phyloP scores from a whole-genome alignment of 2,329 filamentous ascomycete species.

The Parafenestella ontariensis region DNA sequence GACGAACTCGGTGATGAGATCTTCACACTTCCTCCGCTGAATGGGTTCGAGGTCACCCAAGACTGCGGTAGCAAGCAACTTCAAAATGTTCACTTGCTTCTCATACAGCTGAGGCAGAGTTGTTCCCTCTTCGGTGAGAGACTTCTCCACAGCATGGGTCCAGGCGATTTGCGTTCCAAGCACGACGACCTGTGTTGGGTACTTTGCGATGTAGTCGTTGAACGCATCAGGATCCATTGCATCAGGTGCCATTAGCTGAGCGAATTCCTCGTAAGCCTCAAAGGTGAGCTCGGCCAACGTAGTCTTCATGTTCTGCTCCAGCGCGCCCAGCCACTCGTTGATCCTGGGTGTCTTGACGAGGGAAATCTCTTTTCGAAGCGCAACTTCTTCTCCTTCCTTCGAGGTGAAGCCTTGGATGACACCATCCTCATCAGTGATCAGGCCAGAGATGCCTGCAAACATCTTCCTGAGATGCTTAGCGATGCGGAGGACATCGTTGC shows the following conservation, averaged over 20 bases:
- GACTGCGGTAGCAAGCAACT: slow-evolving; percentile 85
- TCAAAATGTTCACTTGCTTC: slow-evolving; percentile 82
- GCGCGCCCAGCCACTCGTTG: slow-evolving; percentile 96
- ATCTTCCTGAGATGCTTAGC: slow-evolving; percentile 99
- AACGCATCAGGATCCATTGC: slow-evolving; percentile 74
- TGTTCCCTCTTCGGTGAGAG: slow-evolving; percentile 74
- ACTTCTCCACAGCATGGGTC: slow-evolving; percentile 85
- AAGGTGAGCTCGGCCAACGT: slow-evolving; percentile 89
- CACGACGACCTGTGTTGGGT: slow-evolving; percentile 94
- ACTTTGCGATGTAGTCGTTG: slow-evolving; percentile 80
- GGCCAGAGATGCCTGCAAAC: slow-evolving; percentile 94
- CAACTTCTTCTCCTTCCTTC: slow-evolving; percentile 90
- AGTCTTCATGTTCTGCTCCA: slow-evolving; percentile 92
- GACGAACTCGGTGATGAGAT: slow-evolving; percentile 98
- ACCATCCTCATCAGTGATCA: slow-evolving; percentile 88
- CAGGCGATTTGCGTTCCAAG: slow-evolving; percentile 92
- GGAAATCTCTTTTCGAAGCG: slow-evolving; percentile 88
- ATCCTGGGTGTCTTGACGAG: slow-evolving; percentile 93
- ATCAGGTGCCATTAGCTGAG: slow-evolving; percentile 75
- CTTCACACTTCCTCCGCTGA: slow-evolving; percentile 94
- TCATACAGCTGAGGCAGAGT: slow-evolving; percentile 75
- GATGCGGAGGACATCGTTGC: slow-evolving; percentile 93
- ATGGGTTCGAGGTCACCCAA: slow-evolving; percentile 87
- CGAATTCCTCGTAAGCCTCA: slow-evolving; percentile 84
- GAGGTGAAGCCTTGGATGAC: slow-evolving; percentile 92